Percentiles rank a stretch among this genome's conserved stretches.
Conservation (phyloP, 768 basidiomycete genomes). For the Termitomyces eurrhizus region DNA sequence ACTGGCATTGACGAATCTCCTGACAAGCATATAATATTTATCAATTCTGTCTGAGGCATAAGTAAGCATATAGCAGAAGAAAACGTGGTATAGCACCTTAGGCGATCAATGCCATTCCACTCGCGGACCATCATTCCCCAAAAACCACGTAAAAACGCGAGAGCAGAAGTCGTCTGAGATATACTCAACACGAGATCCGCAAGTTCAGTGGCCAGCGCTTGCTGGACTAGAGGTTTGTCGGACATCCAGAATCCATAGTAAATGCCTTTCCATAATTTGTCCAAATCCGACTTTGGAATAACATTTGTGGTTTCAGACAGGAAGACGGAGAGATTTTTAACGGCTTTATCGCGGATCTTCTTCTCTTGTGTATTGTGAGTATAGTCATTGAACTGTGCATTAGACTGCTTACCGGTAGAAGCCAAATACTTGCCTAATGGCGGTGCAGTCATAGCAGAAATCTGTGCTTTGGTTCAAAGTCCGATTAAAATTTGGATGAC, state of each 20-base stretch:
- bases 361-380: slow-evolving; percentile 59
- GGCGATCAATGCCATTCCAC: slow-evolving; percentile 89
- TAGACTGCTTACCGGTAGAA: slow-evolving; percentile 65
- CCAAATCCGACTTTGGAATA: slow-evolving; percentile 73
- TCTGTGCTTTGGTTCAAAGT: slow-evolving; percentile 10
- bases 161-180: slow-evolving; percentile 47
- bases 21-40: slow-evolving; percentile 95
- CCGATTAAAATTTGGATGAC: background rate
- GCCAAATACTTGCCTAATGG: slow-evolving; percentile 91
- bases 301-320: slow-evolving; percentile 63
- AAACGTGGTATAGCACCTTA: slow-evolving; percentile 54
- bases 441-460: slow-evolving; percentile 29
- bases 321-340: slow-evolving; percentile 74
- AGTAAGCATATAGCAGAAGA: slow-evolving; percentile 1
- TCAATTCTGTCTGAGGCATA: slow-evolving; percentile 62
- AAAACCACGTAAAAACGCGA: slow-evolving; percentile 83
- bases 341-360: slow-evolving; percentile 86
- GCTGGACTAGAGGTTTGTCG: slow-evolving; percentile 95
- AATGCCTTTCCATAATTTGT: slow-evolving; percentile 95
- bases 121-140: slow-evolving; percentile 90
- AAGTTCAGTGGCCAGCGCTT: slow-evolving; percentile 81
- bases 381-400: slow-evolving; percentile 7
- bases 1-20: slow-evolving; percentile 81
- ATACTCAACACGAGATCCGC: slow-evolving; percentile 79
- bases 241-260: slow-evolving; percentile 99